These are phyloP conservation scores for Lactarius evosmus DNA, from an alignment of 768 basidiomycete genomes.

Conservation along the genomic window DNA sequence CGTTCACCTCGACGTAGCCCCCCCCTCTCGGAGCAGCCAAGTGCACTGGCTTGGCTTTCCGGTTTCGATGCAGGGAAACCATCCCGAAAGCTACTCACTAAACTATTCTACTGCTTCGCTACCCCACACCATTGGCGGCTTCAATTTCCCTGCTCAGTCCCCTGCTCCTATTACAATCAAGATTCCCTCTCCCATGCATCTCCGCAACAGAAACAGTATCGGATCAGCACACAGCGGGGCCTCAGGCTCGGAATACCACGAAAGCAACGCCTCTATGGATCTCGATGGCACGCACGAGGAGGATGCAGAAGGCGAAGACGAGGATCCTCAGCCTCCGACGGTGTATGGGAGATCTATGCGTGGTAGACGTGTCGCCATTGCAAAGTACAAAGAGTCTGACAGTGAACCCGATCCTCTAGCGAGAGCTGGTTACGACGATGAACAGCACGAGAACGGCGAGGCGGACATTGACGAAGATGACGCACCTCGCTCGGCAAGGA, in stretches of 20 bases:
- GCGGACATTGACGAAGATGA: constrained; percentile 33
- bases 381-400: constrained; percentile 34
- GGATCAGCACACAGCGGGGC: constrained; percentile 29
- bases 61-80: constrained; percentile 24
- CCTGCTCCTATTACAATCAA: constrained; percentile 22
- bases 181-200: constrained; percentile 26
- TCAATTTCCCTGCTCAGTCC: constrained; percentile 25
- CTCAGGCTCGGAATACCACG: constrained; percentile 39
- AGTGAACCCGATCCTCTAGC: constrained; percentile 27
- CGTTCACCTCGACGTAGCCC: neutral
- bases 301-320: constrained; percentile 29
- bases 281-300: constrained; percentile 32
- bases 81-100: constrained; percentile 20
- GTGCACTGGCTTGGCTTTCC: constrained; percentile 9
- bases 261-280: constrained; percentile 35
- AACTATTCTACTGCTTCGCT: constrained; percentile 10
- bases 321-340: constrained; percentile 21
- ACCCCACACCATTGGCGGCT: constrained; percentile 23
- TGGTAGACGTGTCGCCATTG: constrained; percentile 32
- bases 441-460: constrained; percentile 7
- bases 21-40: constrained; percentile 5
- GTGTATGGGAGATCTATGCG: constrained; percentile 28
- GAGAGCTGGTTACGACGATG: constrained; percentile 13
- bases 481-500: constrained; percentile 27
- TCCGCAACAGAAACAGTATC: constrained; percentile 26